Percentiles rank a stretch among this genome's conserved stretches.
Conservation (phyloP, 176 grass and related monocot genomes). For the Hordeum marinum region DNA sequence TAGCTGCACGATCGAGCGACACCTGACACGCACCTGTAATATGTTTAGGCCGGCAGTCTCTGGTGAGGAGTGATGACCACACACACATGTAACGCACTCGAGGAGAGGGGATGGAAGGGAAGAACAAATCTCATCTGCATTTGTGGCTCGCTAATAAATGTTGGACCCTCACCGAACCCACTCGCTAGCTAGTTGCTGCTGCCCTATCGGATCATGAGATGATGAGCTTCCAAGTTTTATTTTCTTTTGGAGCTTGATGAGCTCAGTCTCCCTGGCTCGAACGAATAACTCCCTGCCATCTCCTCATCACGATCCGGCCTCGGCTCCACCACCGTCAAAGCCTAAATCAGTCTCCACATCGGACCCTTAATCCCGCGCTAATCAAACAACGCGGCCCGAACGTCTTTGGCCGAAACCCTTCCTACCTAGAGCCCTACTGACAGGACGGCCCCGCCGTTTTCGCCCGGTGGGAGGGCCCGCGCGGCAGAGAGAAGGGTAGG, state of each 20-base stretch:
- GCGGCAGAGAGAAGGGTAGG: neutral
- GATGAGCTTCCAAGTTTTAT: neutral
- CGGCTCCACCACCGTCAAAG: conserved; percentile 25
- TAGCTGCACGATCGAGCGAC: neutral
- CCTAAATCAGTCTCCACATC: neutral
- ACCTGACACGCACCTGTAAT: neutral
- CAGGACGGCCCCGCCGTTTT: fast-evolving
- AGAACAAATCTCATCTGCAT: neutral
- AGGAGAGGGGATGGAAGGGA: too few relatives aligned
- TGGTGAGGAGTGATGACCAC: neutral
- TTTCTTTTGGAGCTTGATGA: too few relatives aligned
- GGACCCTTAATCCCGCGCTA: neutral
- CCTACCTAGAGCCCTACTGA: neutral
- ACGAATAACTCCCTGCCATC: too few relatives aligned
- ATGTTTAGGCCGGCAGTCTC: neutral
- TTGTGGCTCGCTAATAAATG: neutral
- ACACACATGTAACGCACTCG: too few relatives aligned
- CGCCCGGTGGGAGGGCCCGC: neutral
- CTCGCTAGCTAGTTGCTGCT: neutral
- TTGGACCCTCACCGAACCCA: neutral
- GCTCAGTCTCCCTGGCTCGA: neutral
- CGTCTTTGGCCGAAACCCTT: neutral
- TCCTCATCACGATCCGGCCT: too few relatives aligned
- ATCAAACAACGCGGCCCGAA: neutral
- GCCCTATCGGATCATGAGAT: neutral